Percentiles rank a stretch among this genome's conserved stretches.
phyloP scores from a whole-genome alignment of 2,329 filamentous ascomycete genomes.

The Botryotinia globosa region DNA sequence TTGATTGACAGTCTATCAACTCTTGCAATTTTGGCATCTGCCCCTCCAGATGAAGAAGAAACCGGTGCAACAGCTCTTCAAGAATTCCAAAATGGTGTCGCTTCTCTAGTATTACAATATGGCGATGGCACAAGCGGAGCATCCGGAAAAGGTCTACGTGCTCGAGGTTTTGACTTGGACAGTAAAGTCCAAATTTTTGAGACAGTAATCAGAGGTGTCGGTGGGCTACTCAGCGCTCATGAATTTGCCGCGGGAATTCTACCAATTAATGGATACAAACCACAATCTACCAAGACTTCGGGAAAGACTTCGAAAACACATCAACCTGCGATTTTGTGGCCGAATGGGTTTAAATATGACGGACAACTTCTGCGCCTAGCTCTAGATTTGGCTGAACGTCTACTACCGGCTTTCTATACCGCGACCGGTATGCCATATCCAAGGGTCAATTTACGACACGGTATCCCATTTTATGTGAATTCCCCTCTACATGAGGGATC shows the following conservation, averaged over 20 bases:
- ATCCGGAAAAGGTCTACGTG: slow-evolving; percentile 67
- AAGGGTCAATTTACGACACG: slow-evolving; percentile 83
- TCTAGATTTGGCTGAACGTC: slow-evolving; percentile 74
- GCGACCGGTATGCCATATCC: slow-evolving; percentile 91
- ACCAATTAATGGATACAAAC: slow-evolving; percentile 76
- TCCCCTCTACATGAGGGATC: slow-evolving; percentile 69
- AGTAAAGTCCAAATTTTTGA: slow-evolving; percentile 99
- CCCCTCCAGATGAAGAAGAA: slow-evolving; percentile 53
- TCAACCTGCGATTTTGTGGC: slow-evolving; percentile 63
- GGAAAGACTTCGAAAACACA: slow-evolving; percentile 37
- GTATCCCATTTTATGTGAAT: slow-evolving; percentile 88
- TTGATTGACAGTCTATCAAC: slow-evolving; percentile 94
- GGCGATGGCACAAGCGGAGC: slow-evolving; percentile 75
- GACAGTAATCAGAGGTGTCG: slow-evolving; percentile 90
- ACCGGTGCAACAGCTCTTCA: slow-evolving; percentile 60
- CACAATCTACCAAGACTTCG: slow-evolving; percentile 37
- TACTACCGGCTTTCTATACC: slow-evolving; percentile 91
- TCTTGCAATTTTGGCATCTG: slow-evolving; percentile 84
- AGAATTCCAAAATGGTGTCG: slow-evolving; percentile 79
- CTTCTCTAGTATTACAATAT: slow-evolving; percentile 74
- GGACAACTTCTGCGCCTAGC: slow-evolving; percentile 89
- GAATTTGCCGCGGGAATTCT: slow-evolving; percentile 88
- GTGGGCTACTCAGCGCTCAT: slow-evolving; percentile 88
- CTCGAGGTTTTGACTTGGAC: slow-evolving; percentile 86
- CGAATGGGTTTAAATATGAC: slow-evolving; percentile 76